Evolutionary conservation across 2,329 filamentous ascomycete genomes (phyloP), one percentile per base, ranked within the genome.

Genomic region (Scolecobasidium constrictum): DNA sequence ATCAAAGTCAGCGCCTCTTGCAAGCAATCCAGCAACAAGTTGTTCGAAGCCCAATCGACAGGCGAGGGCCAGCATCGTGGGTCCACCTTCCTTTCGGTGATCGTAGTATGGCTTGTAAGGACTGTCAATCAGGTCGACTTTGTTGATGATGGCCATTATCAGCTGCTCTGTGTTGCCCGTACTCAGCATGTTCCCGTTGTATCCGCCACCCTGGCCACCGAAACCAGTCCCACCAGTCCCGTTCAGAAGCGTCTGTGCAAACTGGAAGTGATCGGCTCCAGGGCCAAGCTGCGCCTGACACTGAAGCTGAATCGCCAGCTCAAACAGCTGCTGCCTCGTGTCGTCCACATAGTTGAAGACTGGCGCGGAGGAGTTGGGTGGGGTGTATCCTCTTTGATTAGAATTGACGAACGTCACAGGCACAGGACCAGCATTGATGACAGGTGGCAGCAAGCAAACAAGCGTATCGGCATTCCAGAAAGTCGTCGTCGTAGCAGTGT

Each of bases 401-500:
- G 48, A 66, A 62, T 43, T 68, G 62, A 75, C 78, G 53, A 88
- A 77, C 1, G 79, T 78, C 21, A 92, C 83, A 3, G 75, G 69
- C 1, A 93, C 86, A 35, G 73, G 66, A 4, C 84, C 83, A 1
- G 81, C 69, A 20, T 75, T 69, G 4, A 76, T 62, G 11, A 80
- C 78, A 3, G 86, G 83, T 4, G 86, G 86, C 7, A 87, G 68
- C 36, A 88, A 68, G 52, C 84, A 90, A 42, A 88, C 82, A 16
- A 93, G 66, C n/a, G 83, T 83, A 46, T 80, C 80, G 48, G 84
- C 76, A 35, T 83, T 81, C 83, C 83, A 90, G 56, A 76, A 92
- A 0, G 83, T 86, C 2, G 84, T 88, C 0, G 81, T 84, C 0
- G 81, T 77, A 15, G 78, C 77, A 37, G 73, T 65, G 13, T 67